These are phyloP conservation scores for Chlorella variabilis DNA, from an alignment of 163 green algal genomes.

Conservation along the genomic window DNA sequence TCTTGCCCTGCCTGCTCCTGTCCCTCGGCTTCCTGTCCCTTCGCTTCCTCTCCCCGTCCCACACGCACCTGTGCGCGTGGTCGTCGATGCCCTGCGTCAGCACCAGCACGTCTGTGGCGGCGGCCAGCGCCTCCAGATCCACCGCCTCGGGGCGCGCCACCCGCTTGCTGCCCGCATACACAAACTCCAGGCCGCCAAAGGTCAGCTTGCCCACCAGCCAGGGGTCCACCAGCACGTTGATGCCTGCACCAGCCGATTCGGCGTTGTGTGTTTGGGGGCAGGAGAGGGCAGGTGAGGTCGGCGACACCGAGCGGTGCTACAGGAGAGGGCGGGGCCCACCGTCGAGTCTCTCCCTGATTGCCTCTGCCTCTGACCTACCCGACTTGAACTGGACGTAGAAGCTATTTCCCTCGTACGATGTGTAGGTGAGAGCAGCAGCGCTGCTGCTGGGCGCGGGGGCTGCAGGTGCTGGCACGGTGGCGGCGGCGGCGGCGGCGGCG, in stretches of 20 bases:
- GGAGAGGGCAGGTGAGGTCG: too few relatives aligned
- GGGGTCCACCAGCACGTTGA: constrained; percentile 86
- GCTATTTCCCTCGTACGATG: constrained; percentile 72
- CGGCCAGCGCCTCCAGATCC: constrained; percentile 62
- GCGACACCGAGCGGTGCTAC: constrained; percentile 16
- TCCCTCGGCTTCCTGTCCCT: too few relatives aligned
- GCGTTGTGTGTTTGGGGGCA: constrained; percentile 5
- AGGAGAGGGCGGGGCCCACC: too few relatives aligned
- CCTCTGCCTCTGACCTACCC: too few relatives aligned
- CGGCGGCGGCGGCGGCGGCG: background rate
- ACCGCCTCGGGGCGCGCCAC: constrained; percentile 29
- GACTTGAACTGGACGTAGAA: constrained; percentile 65
- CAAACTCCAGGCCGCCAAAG: constrained; percentile 77
- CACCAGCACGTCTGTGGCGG: constrained; percentile 72
- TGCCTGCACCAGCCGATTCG: constrained; percentile 50
- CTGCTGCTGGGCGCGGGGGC: background rate
- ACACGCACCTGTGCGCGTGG: constrained; percentile 71
- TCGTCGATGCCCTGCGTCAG: constrained; percentile 86
- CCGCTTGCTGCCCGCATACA: constrained; percentile 79
- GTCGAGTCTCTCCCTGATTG: too few relatives aligned
- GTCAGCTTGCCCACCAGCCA: constrained; percentile 86
- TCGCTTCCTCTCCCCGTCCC: background rate
- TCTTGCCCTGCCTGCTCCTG: too few relatives aligned
- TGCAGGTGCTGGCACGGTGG: background rate
- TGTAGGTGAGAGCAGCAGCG: constrained; percentile 61